These are phyloP conservation scores for Papiliotrema laurentii DNA, from an alignment of 1,284 basidiomycete species.

Conservation along the genomic window DNA sequence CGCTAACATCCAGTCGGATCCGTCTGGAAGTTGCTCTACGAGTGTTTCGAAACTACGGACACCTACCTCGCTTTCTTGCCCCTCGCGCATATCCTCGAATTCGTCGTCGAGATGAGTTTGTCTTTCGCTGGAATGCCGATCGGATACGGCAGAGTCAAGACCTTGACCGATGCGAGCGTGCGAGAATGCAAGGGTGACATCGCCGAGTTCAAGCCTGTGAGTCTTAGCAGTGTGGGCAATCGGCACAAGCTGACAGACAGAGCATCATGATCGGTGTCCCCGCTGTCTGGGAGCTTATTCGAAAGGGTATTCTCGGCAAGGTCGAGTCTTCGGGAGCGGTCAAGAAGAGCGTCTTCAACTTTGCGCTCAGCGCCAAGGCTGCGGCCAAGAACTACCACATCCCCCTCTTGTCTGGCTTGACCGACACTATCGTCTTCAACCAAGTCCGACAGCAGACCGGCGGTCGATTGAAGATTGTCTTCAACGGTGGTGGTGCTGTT, in stretches of 20 bases:
- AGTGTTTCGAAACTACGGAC: constrained; percentile 67
- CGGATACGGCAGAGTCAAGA: constrained; percentile 92
- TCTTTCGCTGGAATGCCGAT: constrained; percentile 51
- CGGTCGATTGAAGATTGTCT: constrained; percentile 69
- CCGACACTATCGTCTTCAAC: constrained; percentile 71
- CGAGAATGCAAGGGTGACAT: constrained; percentile 89
- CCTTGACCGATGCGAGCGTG: constrained; percentile 86
- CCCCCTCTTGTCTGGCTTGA: constrained; percentile 63
- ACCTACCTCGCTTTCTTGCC: constrained; percentile 81
- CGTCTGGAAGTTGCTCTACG: constrained; percentile 68
- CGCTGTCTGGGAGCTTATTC: constrained; percentile 84
- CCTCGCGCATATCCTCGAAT: constrained; percentile 82
- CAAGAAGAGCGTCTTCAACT: constrained; percentile 58
- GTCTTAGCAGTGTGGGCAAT: constrained; percentile 7
- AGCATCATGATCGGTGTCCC: constrained; percentile 87
- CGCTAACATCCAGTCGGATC: constrained; percentile 57
- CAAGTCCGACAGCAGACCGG: constrained; percentile 79
- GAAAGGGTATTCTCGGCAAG: constrained; percentile 84
- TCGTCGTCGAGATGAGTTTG: constrained; percentile 48
- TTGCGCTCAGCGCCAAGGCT: constrained; percentile 42
- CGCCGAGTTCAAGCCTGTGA: constrained; percentile 65
- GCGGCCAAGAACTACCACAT: constrained; percentile 47
- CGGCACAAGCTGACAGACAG: constrained; percentile 17
- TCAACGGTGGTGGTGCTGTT: constrained; percentile 80
- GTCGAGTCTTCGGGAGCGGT: constrained; percentile 63